Base-by-base conservation (phyloP, 352 stramenopile species). In the Phytophthora tentaculata region DNA sequence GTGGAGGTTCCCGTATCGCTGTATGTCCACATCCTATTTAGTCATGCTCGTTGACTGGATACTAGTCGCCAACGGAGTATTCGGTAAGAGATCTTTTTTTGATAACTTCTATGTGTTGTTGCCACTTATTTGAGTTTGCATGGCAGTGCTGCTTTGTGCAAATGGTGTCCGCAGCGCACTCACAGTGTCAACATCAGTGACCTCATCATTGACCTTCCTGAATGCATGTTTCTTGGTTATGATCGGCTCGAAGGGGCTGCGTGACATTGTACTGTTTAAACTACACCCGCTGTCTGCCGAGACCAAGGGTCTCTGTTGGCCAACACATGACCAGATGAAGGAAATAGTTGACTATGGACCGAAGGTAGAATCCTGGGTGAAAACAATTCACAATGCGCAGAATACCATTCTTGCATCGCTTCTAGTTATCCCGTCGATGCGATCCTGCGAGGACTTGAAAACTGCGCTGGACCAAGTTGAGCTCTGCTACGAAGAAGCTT, bases 111-210 rank as follows among this genome's bases (percentile, higher is more conserved):
- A 5, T 58, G 29, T 41, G 54, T 14, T 59, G 22, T 19, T 17
- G 23, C 24, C 37, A 29, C 13, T 73, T 13, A 52, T 24, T 45
- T 24, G 22, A 52, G 16, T 32, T 32, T 56, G 39, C 54, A 70
- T 24, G 16, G 8, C 44, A 92, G 84, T 79, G 0, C 50, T 89
- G 5, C 45, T 92, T 23, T 89, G 74, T 45, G 70, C 84, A 17
- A 90, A 84, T 64, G 73, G 72, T 14, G 81, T 90, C 0, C 73
- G 76, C 7, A 92, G 82, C 35, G 82, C 82, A 10, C 71, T 92
- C 13, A 92, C 82, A 7, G 84, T 92, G 0, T 73, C 82, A 19
- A 89, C 84, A 5, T 75, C 80, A 4, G 74, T 90, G 61, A 78
- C 69, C 10, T 56, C 74, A 14, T 83, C 73, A 5, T 43, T 92